Percentiles rank a stretch among this genome's conserved stretches.
Evolutionary conservation across 2,329 filamentous ascomycete species (phyloP).

Genomic region (Sarocladiaceae sp.): DNA sequence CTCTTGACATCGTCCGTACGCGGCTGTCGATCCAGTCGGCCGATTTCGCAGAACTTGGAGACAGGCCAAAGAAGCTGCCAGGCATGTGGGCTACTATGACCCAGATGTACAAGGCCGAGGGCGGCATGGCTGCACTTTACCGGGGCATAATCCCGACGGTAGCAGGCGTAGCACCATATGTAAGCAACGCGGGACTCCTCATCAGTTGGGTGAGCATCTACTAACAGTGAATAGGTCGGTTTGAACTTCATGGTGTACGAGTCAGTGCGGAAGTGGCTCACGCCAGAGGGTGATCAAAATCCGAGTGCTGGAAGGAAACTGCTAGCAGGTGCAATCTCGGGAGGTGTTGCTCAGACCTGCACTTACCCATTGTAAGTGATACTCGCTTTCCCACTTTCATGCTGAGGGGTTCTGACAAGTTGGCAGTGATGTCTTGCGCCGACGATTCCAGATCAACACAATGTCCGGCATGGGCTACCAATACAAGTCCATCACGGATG

Average conservation of each 20-base stretch:
- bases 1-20: conserved; percentile 94
- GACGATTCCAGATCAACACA: conserved; percentile 96
- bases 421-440: conserved; percentile 75
- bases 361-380: conserved; percentile 88
- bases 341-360: conserved; percentile 91
- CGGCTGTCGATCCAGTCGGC: conserved; percentile 94
- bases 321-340: conserved; percentile 85
- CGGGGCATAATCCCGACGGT: conserved; percentile 90
- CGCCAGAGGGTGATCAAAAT: conserved; percentile 79
- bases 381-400: not conserved
- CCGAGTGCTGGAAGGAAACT: conserved; percentile 76
- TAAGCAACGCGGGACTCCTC: conserved; percentile 26
- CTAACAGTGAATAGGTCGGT: conserved; percentile 57
- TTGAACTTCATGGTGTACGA: conserved; percentile 99
- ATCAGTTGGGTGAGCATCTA: conserved; percentile 13
- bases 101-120: conserved; percentile 85
- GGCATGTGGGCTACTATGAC: conserved; percentile 87
- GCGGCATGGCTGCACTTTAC: conserved; percentile 80
- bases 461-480: conserved; percentile 98
- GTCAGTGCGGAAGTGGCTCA: conserved; percentile 74
- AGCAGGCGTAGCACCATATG: conserved; percentile 91
- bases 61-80: conserved; percentile 61
- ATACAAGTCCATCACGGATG: conserved; percentile 82
- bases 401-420: conserved; percentile 16
- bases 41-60: conserved; percentile 75